Base-by-base conservation (phyloP, 2,329 filamentous ascomycete species). In the Aspergillus thermomutatus region DNA sequence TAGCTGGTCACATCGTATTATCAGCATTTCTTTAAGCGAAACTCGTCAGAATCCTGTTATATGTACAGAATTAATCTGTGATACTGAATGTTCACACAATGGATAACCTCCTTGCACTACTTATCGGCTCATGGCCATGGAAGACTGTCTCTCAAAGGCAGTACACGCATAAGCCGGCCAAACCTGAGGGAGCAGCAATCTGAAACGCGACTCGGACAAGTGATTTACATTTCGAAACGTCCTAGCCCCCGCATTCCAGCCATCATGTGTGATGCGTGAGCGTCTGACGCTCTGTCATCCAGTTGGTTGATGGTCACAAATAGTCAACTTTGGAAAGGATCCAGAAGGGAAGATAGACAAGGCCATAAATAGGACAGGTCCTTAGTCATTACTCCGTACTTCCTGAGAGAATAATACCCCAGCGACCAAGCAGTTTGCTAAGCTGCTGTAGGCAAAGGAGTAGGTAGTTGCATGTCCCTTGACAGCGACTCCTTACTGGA, bases 221-320 rank as follows among this genome's bases (percentile, higher is more conserved):
- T 11, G 52, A 41, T 53, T 53, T 41, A 53, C 43, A 48, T 21
- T 31, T 25, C 26, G 52, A 53, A 53, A 53, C 52, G 34, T 19
- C 23, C 52, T 53, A 53, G 46, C 21, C 50, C 50, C 50, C 50
- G 50, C 50, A 43, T 52, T 52, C 50, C 50, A 52, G 40, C 17
- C 17, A 27, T 31, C 19, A 17, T 34, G 31, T 5, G 21, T 46
- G 25, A 23, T 43, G 40, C 21, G n/a, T n/a, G n/a, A n/a, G n/a
- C n/a, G n/a, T 45, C 25, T 46, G 25, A 11, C 23, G 31, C 31
- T 3, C 31, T 17, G 31, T 17, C 31, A 37, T 37, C 14, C 31
- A 37, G 31, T 37, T 17, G 31, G 31, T n/a, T 37, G 31, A 37
- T 5, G 14, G 14, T 14, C 31, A 37, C 31, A 17, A 10, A 31